These are phyloP conservation scores for Elsinoe arachidis DNA, from an alignment of 2,329 filamentous ascomycete species.

Conservation along the genomic window DNA sequence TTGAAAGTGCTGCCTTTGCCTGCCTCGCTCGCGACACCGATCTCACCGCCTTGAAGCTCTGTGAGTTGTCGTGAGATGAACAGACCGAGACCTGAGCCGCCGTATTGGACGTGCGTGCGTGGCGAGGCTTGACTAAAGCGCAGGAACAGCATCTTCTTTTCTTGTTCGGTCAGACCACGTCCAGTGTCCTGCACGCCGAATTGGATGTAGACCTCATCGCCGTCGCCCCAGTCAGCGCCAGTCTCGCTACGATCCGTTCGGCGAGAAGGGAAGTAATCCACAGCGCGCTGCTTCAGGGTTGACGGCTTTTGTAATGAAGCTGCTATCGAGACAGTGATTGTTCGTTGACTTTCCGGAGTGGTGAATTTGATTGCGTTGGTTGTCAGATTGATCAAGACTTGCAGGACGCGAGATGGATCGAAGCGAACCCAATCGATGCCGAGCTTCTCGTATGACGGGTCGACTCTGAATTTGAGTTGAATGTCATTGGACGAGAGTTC, in stretches of 20 bases:
- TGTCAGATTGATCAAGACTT: conserved; percentile 71
- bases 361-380: conserved; percentile 82
- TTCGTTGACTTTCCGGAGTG: conserved; percentile 50
- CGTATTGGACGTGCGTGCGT: conserved; percentile 68
- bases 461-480: conserved; percentile 54
- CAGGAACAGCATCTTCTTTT: conserved; percentile 67
- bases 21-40: conserved; percentile 60
- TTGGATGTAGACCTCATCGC: conserved; percentile 56
- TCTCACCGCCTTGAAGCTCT: conserved; percentile 70
- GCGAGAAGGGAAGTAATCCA: conserved; percentile 55
- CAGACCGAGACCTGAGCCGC: conserved; percentile 67
- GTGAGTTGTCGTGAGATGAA: conserved; percentile 75
- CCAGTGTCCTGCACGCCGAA: conserved; percentile 73
- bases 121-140: conserved; percentile 71
- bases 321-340: conserved; percentile 58
- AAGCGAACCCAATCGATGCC: conserved; percentile 60
- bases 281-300: conserved; percentile 33
- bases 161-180: conserved; percentile 59
- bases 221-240: conserved; percentile 59
- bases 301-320: conserved; percentile 51
- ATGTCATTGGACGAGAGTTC: conserved; percentile 64
- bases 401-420: conserved; percentile 65
- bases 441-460: conserved; percentile 51
- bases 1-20: conserved; percentile 66
- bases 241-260: conserved; percentile 40